These are phyloP conservation scores for Diaporthe nobilis DNA, from an alignment of 2,329 filamentous ascomycete genomes.

Conservation along the genomic window DNA sequence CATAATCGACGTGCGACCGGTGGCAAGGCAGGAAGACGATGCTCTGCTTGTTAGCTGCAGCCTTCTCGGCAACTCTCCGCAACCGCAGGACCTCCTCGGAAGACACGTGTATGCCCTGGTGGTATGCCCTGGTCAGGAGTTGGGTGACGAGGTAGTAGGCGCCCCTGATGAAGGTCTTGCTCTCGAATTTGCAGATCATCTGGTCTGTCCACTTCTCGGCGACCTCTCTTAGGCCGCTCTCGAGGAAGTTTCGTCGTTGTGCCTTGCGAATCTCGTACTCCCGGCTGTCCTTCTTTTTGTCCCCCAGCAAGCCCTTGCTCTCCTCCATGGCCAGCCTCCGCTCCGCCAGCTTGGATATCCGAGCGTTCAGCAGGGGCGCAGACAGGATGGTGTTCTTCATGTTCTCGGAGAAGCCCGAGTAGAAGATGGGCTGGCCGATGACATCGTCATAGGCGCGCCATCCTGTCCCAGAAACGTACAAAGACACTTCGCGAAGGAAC, in stretches of 20 bases:
- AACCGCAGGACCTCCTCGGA: conserved; percentile 92
- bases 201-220: conserved; percentile 89
- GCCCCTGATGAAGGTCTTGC: conserved; percentile 89
- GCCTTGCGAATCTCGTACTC: conserved; percentile 67
- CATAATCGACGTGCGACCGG: conserved; percentile 95
- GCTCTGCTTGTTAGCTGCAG: conserved; percentile 89
- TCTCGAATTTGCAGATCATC: conserved; percentile 99
- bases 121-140: conserved; percentile 91
- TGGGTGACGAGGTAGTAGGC: conserved; percentile 94
- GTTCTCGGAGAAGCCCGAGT: conserved; percentile 89
- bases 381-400: conserved; percentile 86
- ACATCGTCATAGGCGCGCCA: conserved; percentile 95
- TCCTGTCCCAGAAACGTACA: conserved; percentile 92
- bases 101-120: conserved; percentile 96
- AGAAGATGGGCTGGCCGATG: conserved; percentile 94
- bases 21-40: conserved; percentile 97
- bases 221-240: conserved; percentile 81
- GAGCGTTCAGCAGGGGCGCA: conserved; percentile 80
- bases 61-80: conserved; percentile 84
- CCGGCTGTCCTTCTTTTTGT: conserved; percentile 58
- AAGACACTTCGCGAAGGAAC: conserved; percentile 93
- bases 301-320: conserved; percentile 75
- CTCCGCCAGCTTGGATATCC: conserved; percentile 83
- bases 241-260: conserved; percentile 74
- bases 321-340: conserved; percentile 82